phyloP scores from a whole-genome alignment of 2,329 filamentous ascomycete genomes.

The Fonsecaea erecta region DNA sequence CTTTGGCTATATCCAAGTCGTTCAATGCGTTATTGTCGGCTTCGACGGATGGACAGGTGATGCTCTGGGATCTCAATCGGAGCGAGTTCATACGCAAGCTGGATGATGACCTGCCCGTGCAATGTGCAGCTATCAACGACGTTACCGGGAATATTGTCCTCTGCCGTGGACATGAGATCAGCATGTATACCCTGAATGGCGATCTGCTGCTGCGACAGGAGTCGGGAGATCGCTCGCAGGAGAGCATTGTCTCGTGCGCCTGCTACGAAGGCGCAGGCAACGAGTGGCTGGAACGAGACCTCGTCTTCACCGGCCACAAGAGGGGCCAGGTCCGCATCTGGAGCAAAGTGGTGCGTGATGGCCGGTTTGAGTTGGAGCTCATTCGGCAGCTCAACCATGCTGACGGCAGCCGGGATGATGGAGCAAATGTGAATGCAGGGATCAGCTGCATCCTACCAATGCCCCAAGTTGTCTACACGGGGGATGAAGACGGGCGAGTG shows the following conservation, averaged over 20 bases:
- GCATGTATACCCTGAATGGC: slow-evolving; percentile 87
- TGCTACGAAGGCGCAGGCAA: slow-evolving; percentile 91
- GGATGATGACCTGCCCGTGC: slow-evolving; percentile 58
- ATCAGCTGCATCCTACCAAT: slow-evolving; percentile 88
- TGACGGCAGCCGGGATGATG: slow-evolving; percentile 67
- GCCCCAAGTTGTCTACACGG: slow-evolving; percentile 84
- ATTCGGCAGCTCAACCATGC: slow-evolving; percentile 82
- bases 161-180: slow-evolving; percentile 74
- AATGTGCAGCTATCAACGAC: slow-evolving; percentile 84
- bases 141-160: slow-evolving; percentile 88
- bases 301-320: slow-evolving; percentile 88
- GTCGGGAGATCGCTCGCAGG: slow-evolving; percentile 72
- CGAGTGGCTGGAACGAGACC: slow-evolving; percentile 85
- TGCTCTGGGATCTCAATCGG: slow-evolving; percentile 93
- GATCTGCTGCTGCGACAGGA: slow-evolving; percentile 80
- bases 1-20: slow-evolving; percentile 81
- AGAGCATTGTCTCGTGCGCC: slow-evolving; percentile 78
- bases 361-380: slow-evolving; percentile 75
- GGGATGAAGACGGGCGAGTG: slow-evolving; percentile 90
- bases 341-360: slow-evolving; percentile 48
- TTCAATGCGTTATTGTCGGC: slow-evolving; percentile 88
- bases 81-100: slow-evolving; percentile 82
- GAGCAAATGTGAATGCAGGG: slow-evolving; percentile 62
- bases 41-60: slow-evolving; percentile 77
- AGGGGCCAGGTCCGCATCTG: slow-evolving; percentile 82